Conservation (phyloP, 2,329 filamentous ascomycete species). For the Fusarium musae region DNA sequence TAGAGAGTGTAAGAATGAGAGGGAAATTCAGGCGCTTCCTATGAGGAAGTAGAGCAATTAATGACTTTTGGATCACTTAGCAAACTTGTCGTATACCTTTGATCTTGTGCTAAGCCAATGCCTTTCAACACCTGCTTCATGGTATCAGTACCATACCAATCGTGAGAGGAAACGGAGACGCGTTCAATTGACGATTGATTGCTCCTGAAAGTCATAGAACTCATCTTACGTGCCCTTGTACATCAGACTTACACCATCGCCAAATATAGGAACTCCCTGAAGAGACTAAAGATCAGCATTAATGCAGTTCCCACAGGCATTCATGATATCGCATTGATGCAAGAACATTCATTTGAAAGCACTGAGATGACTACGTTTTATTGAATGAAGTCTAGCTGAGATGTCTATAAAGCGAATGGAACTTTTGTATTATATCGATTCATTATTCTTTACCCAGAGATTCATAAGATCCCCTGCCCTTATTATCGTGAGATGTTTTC, state of each 20-base stretch:
- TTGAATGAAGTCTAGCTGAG: neutral
- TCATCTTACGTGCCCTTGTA: neutral
- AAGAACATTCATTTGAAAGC: neutral
- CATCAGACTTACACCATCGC: neutral
- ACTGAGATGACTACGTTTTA: neutral
- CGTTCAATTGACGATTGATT: too few relatives aligned
- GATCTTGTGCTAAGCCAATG: neutral
- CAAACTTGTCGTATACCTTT: neutral
- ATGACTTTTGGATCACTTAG: neutral
- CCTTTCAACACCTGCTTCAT: neutral
- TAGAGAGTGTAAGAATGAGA: neutral
- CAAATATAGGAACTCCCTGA: neutral
- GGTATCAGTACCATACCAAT: neutral
- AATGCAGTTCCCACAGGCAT: neutral
- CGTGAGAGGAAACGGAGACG: neutral
- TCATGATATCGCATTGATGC: neutral
- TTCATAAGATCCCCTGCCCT: neutral
- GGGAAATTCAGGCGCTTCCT: neutral
- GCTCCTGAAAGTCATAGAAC: too few relatives aligned
- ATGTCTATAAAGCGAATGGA: conserved; percentile 11
- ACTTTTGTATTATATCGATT: conserved; percentile 11
- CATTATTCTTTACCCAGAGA: conserved; percentile 8
- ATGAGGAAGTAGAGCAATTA: neutral
- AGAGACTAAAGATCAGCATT: neutral
- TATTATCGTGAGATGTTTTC: neutral